A percentile compares a stretch with the other conserved stretches of the same genome.
Conservation (phyloP, 169 alveolate genomes). For the Eimeria acervulina region DNA sequence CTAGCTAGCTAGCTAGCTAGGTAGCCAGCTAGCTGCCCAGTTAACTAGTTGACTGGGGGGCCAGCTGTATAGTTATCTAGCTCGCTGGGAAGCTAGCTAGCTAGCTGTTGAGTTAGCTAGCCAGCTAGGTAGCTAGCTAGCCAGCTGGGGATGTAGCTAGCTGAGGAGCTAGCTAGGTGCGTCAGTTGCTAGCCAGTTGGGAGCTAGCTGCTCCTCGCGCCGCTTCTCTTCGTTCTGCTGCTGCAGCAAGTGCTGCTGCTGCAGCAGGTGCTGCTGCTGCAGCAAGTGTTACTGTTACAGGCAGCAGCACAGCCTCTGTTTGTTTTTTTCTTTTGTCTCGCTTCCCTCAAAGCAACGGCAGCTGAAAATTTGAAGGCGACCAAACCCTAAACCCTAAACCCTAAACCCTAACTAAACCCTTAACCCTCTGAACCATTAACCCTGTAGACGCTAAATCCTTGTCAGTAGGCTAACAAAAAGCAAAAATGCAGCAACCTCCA, state of each 20-base stretch:
- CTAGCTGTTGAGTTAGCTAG: background rate
- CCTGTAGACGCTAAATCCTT: background rate
- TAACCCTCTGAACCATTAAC: background rate
- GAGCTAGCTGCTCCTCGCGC: background rate
- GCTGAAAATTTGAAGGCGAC: background rate
- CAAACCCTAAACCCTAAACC: background rate
- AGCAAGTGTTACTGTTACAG: background rate
- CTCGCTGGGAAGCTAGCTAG: background rate
- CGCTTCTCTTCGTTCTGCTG: background rate
- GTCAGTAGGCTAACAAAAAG: too few relatives aligned
- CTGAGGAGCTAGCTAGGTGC: background rate
- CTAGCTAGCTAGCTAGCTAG: constrained; percentile 40
- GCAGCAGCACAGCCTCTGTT: background rate
- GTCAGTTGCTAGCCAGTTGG: too few relatives aligned
- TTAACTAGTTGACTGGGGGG: background rate
- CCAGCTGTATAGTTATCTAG: constrained; percentile 19
- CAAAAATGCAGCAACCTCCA: too few relatives aligned
- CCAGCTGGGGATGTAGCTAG: background rate
- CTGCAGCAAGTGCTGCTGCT: background rate
- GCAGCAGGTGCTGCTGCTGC: background rate
- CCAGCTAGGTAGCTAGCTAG: constrained; percentile 39
- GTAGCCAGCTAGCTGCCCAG: constrained; percentile 2
- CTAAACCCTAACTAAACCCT: background rate
- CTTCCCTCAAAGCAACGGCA: background rate
- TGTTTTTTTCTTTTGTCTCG: too few relatives aligned